phyloP scores from a whole-genome alignment of 352 stramenopile species.

The Aphanomyces astaci region DNA sequence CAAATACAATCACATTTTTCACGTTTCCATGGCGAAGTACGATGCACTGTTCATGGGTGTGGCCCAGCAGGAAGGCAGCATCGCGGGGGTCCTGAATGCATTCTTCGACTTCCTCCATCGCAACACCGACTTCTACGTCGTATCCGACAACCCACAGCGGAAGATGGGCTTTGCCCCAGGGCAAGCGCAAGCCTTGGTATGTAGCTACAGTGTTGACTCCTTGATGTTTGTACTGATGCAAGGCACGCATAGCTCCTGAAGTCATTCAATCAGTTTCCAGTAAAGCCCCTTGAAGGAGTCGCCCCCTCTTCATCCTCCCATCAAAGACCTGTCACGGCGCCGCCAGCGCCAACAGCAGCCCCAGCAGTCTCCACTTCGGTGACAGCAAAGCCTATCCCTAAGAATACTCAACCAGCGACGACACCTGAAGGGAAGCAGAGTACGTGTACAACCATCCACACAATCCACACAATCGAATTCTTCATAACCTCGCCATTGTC shows the following conservation, averaged over 20 bases:
- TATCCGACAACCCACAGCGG: constrained; percentile 41
- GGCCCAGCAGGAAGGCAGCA: constrained; percentile 89
- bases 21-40: not conserved
- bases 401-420: constrained; percentile 11
- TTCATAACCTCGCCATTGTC: not conserved
- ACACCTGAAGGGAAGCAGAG: constrained; percentile 65
- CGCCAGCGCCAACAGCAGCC: not conserved
- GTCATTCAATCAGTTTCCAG: constrained; percentile 58
- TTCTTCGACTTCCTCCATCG: constrained; percentile 96
- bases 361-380: not conserved
- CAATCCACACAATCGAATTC: not conserved
- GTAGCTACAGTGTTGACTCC: not conserved
- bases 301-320: not conserved
- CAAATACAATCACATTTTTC: not conserved
- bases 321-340: not conserved
- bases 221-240: no score
- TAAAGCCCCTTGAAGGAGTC: constrained; percentile 44
- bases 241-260: constrained; percentile 34
- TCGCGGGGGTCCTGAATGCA: constrained; percentile 94
- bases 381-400: not conserved
- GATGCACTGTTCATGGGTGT: constrained; percentile 88
- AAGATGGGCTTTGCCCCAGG: constrained; percentile 63
- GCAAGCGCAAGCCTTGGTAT: constrained; percentile 50
- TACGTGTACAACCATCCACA: no score
- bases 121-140: constrained; percentile 97